Percentiles rank a stretch among this genome's conserved stretches.
These are phyloP conservation scores for Diplosphaera chodatii DNA, from an alignment of 139 green algal genomes.

Conservation along the genomic window DNA sequence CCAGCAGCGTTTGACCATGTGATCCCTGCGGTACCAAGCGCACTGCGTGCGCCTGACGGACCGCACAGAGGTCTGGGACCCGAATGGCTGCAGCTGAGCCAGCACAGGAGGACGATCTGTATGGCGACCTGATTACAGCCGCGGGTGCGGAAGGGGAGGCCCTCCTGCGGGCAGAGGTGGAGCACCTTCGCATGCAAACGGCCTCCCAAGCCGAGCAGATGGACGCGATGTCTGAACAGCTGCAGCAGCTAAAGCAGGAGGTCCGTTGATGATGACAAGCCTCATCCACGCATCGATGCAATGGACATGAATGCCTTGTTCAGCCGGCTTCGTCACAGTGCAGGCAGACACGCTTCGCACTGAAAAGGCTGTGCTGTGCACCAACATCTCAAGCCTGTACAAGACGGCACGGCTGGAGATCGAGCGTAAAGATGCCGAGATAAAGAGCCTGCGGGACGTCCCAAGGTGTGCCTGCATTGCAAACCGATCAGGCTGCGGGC, in stretches of 20 bases:
- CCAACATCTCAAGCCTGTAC: conserved; percentile 63
- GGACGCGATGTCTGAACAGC: background rate
- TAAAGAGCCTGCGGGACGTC: conserved; percentile 33
- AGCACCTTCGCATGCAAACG: conserved; percentile 1
- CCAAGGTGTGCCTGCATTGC: background rate
- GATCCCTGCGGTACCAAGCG: no score
- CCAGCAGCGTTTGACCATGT: no score
- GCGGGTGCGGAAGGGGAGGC: background rate
- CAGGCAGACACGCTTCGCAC: conserved; percentile 33
- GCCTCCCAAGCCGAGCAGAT: conserved; percentile 10
- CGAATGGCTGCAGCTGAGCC: no score
- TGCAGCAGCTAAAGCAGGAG: conserved; percentile 11
- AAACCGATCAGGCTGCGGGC: no score
- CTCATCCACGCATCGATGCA: background rate
- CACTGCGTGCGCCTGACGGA: no score
- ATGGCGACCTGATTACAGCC: conserved; percentile 19
- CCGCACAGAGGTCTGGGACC: no score
- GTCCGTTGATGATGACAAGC: background rate
- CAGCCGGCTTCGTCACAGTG: background rate
- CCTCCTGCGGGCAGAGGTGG: conserved; percentile 19
- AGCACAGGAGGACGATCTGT: conserved; percentile 7
- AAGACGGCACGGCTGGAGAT: conserved; percentile 71
- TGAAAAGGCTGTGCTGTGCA: conserved; percentile 34
- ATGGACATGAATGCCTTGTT: no score
- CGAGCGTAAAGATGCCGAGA: conserved; percentile 46